A percentile compares a stretch with the other conserved stretches of the same genome.
These are phyloP conservation scores for Globisporangium takayamanum DNA, from an alignment of 352 stramenopile species.

Conservation along the genomic window DNA sequence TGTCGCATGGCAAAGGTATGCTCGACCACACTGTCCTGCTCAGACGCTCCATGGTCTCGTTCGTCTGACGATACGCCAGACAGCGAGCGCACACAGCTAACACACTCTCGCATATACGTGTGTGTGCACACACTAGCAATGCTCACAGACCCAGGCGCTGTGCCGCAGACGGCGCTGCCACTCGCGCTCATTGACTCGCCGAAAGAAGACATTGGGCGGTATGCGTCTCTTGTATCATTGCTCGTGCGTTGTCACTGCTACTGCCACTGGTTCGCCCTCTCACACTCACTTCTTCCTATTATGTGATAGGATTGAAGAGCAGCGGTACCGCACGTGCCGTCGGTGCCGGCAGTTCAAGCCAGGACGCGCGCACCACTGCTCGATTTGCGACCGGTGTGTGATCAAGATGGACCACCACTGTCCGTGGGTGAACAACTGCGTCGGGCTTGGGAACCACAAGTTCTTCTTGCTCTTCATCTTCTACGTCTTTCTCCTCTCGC, in stretches of 20 bases:
- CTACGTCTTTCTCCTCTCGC: conserved; percentile 92
- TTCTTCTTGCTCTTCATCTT: conserved; percentile 89
- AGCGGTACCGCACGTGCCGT: conserved; percentile 80
- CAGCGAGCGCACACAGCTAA: neutral
- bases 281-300: neutral
- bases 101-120: neutral
- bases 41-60: too few species aligned
- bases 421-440: conserved; percentile 99
- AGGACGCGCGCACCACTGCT: conserved; percentile 94
- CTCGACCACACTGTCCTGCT: too few species aligned
- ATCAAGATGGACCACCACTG: conserved; percentile 99
- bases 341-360: conserved; percentile 96
- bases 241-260: neutral
- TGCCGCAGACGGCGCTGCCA: conserved; percentile 92
- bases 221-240: neutral
- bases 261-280: neutral
- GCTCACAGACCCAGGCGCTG: conserved; percentile 96
- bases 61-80: neutral
- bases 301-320: conserved; percentile 61
- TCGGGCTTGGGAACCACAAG: conserved; percentile 99
- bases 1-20: conserved; percentile 91
- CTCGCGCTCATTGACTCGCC: conserved; percentile 61
- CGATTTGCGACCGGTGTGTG: conserved; percentile 93
- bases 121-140: conserved; percentile 68
- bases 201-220: conserved; percentile 73